A percentile compares a stretch with the other conserved stretches of the same genome.
Evolutionary conservation across 148 eudicot genomes (phyloP).

Genomic region (Salicornia ramosissima): DNA sequence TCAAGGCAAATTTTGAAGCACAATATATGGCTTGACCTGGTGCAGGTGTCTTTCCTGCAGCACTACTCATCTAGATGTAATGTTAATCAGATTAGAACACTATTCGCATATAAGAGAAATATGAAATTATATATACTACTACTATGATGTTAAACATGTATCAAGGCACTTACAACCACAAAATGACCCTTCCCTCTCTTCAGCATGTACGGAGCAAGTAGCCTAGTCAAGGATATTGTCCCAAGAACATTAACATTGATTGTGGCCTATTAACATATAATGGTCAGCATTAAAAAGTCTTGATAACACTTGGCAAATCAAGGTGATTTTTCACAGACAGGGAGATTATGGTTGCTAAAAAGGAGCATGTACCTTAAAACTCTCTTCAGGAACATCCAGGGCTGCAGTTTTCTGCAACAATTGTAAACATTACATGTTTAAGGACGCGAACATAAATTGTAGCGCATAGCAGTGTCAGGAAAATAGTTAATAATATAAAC

Average conservation of each 20-base stretch:
- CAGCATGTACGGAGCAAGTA: conserved; percentile 77
- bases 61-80: conserved; percentile 85
- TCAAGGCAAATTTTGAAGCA: conserved; percentile 83
- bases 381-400: conserved; percentile 67
- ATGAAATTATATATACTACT: neutral
- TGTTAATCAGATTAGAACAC: conserved; percentile 18
- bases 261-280: conserved; percentile 53
- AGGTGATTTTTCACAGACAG: neutral
- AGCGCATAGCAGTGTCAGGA: neutral
- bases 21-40: conserved; percentile 95
- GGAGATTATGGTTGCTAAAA: neutral
- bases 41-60: conserved; percentile 93
- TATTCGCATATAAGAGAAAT: conserved; percentile 8
- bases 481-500: too few species aligned
- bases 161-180: conserved; percentile 73
- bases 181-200: conserved; percentile 81
- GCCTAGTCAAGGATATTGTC: conserved; percentile 83
- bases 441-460: neutral
- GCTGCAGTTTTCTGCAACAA: conserved; percentile 70
- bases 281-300: conserved; percentile 1
- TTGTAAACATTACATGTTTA: conserved; percentile 2
- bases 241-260: conserved; percentile 78
- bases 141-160: neutral
- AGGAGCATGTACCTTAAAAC: conserved; percentile 59
- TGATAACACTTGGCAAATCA: neutral